These are phyloP conservation scores for Rutidosis leptorrhynchoides DNA, from an alignment of 129 eudicot species.

Conservation along the genomic window DNA sequence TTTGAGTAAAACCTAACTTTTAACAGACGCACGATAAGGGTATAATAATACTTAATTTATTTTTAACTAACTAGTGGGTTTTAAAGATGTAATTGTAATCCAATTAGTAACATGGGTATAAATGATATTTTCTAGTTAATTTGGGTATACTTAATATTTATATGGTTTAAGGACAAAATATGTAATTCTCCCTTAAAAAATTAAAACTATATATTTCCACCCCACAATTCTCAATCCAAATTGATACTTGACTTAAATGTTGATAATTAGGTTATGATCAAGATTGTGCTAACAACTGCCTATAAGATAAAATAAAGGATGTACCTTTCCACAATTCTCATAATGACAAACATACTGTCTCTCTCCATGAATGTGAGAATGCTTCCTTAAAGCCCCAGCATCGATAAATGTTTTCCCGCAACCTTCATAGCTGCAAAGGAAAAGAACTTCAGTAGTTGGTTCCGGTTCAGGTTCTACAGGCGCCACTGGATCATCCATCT, in stretches of 20 bases:
- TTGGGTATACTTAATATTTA: neutral
- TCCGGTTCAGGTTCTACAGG: slow-evolving; percentile 79
- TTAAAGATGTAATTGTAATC: too few relatives aligned
- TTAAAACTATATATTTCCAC: slow-evolving; percentile 3
- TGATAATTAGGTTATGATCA: neutral
- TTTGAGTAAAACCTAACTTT: too few relatives aligned
- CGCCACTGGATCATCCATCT: slow-evolving; percentile 50
- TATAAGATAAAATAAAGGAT: neutral
- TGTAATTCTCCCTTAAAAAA: neutral
- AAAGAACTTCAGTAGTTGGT: slow-evolving; percentile 95
- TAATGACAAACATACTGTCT: slow-evolving; percentile 88
- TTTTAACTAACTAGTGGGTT: too few relatives aligned
- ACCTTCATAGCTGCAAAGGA: slow-evolving; percentile 94
- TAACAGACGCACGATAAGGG: too few relatives aligned
- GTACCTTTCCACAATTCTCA: slow-evolving; percentile 89
- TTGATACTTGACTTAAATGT: neutral
- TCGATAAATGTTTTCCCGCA: slow-evolving; percentile 98
- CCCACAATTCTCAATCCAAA: neutral
- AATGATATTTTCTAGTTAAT: too few relatives aligned
- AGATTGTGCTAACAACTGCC: neutral
- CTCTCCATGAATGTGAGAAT: slow-evolving; percentile 97
- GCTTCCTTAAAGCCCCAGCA: slow-evolving; percentile 89
- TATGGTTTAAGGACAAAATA: neutral
- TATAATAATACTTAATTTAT: too few relatives aligned
- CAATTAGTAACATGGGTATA: too few relatives aligned